A percentile compares a stretch with the other conserved stretches of the same genome.
phyloP scores from a whole-genome alignment of 768 basidiomycete species.

The Kwoniella newhampshirensis region DNA sequence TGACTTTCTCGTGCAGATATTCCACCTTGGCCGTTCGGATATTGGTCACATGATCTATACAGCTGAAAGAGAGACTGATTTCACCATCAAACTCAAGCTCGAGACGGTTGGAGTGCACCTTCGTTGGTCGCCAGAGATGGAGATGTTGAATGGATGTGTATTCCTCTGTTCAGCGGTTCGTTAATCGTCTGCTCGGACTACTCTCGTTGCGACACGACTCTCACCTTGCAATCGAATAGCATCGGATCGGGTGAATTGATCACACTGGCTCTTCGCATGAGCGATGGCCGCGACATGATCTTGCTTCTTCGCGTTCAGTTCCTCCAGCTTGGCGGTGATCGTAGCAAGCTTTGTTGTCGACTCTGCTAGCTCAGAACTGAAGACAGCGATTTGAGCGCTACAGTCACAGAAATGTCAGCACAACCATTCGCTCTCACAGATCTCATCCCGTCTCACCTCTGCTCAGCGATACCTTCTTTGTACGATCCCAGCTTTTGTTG shows the following conservation, averaged over 20 bases:
- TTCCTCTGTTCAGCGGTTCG: too few species aligned
- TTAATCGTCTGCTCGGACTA: not conserved
- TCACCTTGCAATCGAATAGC: slow-evolving; percentile 48
- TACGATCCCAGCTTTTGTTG: slow-evolving; percentile 44
- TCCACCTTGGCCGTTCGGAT: slow-evolving; percentile 25
- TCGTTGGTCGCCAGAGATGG: slow-evolving; percentile 40
- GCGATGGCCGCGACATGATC: slow-evolving; percentile 41
- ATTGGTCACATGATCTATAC: slow-evolving; percentile 25
- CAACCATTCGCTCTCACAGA: too few species aligned
- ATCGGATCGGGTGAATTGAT: slow-evolving; percentile 50
- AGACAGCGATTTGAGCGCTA: slow-evolving; percentile 48
- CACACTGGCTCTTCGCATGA: slow-evolving; percentile 44
- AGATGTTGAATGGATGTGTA: slow-evolving; percentile 45
- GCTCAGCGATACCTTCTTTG: slow-evolving; percentile 42
- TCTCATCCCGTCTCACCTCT: too few species aligned
- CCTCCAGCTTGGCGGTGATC: slow-evolving; percentile 41
- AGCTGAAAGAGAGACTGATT: slow-evolving; percentile 30
- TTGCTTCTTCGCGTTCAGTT: slow-evolving; percentile 35
- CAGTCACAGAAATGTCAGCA: not conserved
- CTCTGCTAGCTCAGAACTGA: slow-evolving; percentile 46
- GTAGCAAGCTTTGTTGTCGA: slow-evolving; percentile 39
- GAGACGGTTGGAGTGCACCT: slow-evolving; percentile 18
- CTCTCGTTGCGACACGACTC: slow-evolving; percentile 6
- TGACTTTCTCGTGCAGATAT: slow-evolving; percentile 19
- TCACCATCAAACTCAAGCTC: slow-evolving; percentile 36